phyloP scores from a whole-genome alignment of 208 protist species.

The Trypanosoma congolense region DNA sequence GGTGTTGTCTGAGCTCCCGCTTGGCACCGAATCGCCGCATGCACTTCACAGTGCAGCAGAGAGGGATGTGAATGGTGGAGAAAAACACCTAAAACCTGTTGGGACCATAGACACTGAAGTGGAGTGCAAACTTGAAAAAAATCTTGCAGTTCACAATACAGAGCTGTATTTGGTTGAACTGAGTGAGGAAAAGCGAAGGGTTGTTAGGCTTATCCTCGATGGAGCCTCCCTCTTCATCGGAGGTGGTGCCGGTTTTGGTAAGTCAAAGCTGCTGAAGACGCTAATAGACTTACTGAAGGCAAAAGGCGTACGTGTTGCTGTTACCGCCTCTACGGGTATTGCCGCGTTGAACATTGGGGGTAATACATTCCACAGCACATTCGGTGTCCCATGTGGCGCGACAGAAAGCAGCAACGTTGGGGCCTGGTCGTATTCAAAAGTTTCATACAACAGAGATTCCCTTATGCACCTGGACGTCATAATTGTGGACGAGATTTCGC shows the following conservation, averaged over 20 bases:
- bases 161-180: neutral
- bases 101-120: too few relatives aligned
- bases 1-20: too few relatives aligned
- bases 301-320: constrained; percentile 30
- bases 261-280: constrained; percentile 49
- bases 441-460: constrained; percentile 19
- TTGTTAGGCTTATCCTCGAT: constrained; percentile 34
- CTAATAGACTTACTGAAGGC: constrained; percentile 25
- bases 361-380: constrained; percentile 75
- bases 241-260: constrained; percentile 69
- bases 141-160: neutral
- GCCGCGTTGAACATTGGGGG: constrained; percentile 66
- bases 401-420: constrained; percentile 7
- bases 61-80: too few relatives aligned
- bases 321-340: constrained; percentile 62
- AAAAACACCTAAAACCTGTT: too few relatives aligned
- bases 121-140: neutral
- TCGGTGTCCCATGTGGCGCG: constrained; percentile 39
- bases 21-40: too few relatives aligned
- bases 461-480: constrained; percentile 45
- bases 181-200: constrained; percentile 29
- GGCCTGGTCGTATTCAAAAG: neutral
- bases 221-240: constrained; percentile 63
- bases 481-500: constrained; percentile 80
- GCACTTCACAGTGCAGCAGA: too few relatives aligned